Conservation (phyloP, 352 stramenopile genomes). For the Thraustochytrium sp. region DNA sequence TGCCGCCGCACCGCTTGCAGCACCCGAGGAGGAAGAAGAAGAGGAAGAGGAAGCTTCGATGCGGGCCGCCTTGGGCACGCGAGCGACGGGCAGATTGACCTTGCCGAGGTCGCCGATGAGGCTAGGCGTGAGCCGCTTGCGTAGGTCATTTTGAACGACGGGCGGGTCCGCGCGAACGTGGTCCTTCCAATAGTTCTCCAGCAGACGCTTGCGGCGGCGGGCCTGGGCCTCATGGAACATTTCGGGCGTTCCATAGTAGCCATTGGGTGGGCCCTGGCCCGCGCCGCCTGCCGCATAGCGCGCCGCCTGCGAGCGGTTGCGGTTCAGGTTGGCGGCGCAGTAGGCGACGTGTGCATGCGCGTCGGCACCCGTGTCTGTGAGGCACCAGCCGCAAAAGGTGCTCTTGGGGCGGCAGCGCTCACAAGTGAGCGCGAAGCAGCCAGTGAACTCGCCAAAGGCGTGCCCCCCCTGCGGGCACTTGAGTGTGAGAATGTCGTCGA, state of each 20-base stretch:
- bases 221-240: background rate
- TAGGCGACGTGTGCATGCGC: conserved; percentile 8
- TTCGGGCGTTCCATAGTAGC: background rate
- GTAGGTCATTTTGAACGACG: background rate
- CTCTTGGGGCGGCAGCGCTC: background rate
- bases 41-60: background rate
- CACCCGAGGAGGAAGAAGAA: background rate
- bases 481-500: conserved; percentile 11
- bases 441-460: conserved; percentile 19
- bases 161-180: background rate
- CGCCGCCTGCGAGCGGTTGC: background rate
- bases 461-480: conserved; percentile 27
- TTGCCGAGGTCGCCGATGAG: conserved; percentile 15
- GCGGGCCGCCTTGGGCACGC: background rate
- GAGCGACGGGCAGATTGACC: background rate
- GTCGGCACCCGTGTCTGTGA: conserved; percentile 10
- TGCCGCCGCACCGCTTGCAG: too few species aligned
- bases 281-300: background rate
- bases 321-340: background rate
- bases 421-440: conserved; percentile 25
- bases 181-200: conserved; percentile 7
- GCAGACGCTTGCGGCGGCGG: background rate
- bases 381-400: conserved; percentile 29
- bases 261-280: background rate
- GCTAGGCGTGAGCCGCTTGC: background rate